Base-by-base conservation (phyloP, 2,329 filamentous ascomycete genomes). In the Sphaerulina vaccinii region DNA sequence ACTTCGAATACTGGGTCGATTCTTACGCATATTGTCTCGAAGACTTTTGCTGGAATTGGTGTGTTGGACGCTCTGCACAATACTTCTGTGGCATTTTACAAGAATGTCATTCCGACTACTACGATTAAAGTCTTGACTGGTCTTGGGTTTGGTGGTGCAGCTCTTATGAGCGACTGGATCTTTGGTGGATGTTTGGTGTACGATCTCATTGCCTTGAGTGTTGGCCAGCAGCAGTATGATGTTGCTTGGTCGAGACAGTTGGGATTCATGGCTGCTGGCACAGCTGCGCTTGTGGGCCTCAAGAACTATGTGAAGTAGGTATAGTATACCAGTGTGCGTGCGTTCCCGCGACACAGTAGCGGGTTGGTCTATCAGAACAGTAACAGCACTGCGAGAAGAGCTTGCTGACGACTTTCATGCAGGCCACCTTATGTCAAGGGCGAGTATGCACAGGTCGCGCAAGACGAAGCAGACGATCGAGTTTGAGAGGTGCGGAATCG, bases 41-140 rank as follows among this genome's bases (percentile, higher is more conserved):
- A 82, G 64, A 81, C 79, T 0, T 83, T 82, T 58, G 79, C 80
- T 0, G 80, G 81, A 5, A 83, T 83, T 50, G 80, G 80, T 5
- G 75, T 83, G 1, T 70, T 84, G 3, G 81, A 84, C 57, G 68
- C 83, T 9, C 63, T 84, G 35, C 80, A 83, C 68, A 84, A 83
- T 59, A 76, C 76, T 2, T 74, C 74, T 0, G 79, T 79, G 0
- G 80, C 79, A 1, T 83, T 79, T 62, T 81, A 75, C 64, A 71
- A 75, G 27, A 73, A 76, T 43, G 67, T 76, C 21, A 65, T 72
- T 2, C 77, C 80, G 1, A 73, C 67, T 9, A 68, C 67, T 2
- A 52, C 70, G 1, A 70, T 83, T 42, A 80, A 82, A 63, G 68
- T 75, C 0, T 59, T 78, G 8, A 83, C 81, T 0, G 79, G 75